Evolutionary conservation across 257 asterid genomes (phyloP), one percentile per base, ranked within the genome.

Genomic region (Solanum pinnatisectum): DNA sequence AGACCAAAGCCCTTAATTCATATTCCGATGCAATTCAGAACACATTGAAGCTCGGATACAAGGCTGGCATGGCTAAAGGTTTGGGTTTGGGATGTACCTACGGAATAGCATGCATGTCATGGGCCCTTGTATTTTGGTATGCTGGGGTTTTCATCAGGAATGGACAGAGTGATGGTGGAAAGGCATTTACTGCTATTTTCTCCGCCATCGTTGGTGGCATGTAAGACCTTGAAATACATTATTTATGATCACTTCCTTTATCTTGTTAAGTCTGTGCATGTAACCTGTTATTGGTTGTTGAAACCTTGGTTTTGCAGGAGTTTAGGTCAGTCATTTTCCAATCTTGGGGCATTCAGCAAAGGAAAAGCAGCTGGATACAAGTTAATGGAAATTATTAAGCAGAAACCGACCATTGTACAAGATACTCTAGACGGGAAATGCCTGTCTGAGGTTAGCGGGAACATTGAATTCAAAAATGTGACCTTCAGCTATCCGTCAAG

Each of bases 101-200:
- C 16, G 99, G 99, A 87, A 97, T 97, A 89, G 99, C 99, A 42
- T 97, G 99, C 95, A 96, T 96, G 98, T 96, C 99, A 0, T 97
- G 99, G 99, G 99, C 99, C 59, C 95, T 97, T 40, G 99, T 96
- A 81, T 95, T 97, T 91, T 96, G 99, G 99, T 97, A 97, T 35
- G 99, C 99, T 11, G 99, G 99, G 8, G 99, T 97, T 89, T 97
- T 97, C 83, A 93, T 97, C 89, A 89, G 99, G 91, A 95, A 94
- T 36, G 99, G 99, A 27, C 96, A 94, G 88, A 90, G 96, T 2
- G 99, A 96, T 86, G 99, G 99, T 6, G 99, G 99, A 87, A 95
- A 96, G 88, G 98, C 99, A 20, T 97, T 97, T 90, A 96, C 99
- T 1, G 99, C 99, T 83, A 95, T 97, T 88, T 96, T 97, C 91